Evolutionary conservation across 2,329 filamentous ascomycete genomes (phyloP).

Genomic region (Podosphaera fusca): DNA sequence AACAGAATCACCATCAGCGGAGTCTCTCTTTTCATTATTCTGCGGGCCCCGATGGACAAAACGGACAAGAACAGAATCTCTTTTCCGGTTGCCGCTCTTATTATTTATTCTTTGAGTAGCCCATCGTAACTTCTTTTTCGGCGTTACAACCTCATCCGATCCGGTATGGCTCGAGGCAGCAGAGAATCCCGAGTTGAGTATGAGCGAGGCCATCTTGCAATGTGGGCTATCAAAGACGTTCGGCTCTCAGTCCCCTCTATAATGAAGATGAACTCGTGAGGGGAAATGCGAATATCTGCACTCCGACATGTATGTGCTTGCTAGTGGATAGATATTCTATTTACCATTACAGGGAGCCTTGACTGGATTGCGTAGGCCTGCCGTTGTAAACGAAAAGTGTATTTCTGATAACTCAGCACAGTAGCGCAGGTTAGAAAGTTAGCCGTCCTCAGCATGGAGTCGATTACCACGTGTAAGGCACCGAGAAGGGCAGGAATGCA

Average conservation of each 20-base stretch:
- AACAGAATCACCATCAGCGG: constrained; percentile 17
- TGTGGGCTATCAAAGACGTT: background rate
- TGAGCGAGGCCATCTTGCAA: background rate
- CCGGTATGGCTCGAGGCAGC: constrained; percentile 6
- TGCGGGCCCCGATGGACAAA: constrained; percentile 34
- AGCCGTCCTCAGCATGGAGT: background rate
- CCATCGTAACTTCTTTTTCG: constrained; percentile 73
- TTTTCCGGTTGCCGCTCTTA: constrained; percentile 54
- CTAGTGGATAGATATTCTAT: background rate
- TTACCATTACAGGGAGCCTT: background rate
- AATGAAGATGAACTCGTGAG: background rate
- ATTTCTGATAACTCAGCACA: background rate
- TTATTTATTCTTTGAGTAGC: constrained; percentile 74
- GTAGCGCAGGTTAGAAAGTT: background rate
- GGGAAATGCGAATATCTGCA: background rate
- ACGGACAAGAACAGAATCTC: constrained; percentile 59
- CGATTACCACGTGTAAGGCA: background rate
- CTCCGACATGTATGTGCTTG: background rate
- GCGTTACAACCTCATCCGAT: constrained; percentile 25
- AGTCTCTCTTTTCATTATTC: constrained; percentile 45
- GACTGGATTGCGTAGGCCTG: background rate
- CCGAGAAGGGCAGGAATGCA: background rate
- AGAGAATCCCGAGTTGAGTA: background rate
- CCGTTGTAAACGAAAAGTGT: background rate
- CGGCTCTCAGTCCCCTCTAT: background rate